Base-by-base conservation (phyloP, 2,329 filamentous ascomycete species). In the Fusarium paranaense region DNA sequence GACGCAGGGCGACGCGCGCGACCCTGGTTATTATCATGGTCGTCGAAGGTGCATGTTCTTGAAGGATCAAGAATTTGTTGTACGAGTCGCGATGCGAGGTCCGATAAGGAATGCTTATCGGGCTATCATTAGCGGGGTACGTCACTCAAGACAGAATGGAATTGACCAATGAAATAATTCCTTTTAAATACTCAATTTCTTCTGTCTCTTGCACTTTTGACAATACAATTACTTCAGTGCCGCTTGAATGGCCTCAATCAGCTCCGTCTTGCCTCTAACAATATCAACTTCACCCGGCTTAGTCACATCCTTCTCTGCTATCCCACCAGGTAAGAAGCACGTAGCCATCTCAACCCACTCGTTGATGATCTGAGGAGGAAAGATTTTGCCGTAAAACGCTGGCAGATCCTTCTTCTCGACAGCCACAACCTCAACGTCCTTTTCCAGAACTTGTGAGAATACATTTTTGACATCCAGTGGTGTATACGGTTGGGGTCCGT, bases 271-370 rank as follows among this genome's bases (percentile, higher is more conserved):
- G 0, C 80, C 79, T 14, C 63, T 30, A 18, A 81, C 67, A 54
- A 81, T 61, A 3, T 75, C 66, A 11, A 73, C 42, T 5, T 67
- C 64, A 9, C 62, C 66, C 5, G 42, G 47, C 1, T 71, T 69
- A 0, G 64, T 47, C 13, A 62, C 57, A 37, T 78, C 72, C 20
- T 73, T 65, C n/a, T 73, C 68, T 2, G 78, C 69, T 9, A 76
- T 59, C 0, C 80, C 80, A 0, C 78, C 80, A 0, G 78, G 78
- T 10, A 81, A 69, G 38, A 82, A 77, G 25, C 76, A 73, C 54
- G n/a, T 66, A 0, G 77, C 56, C 81, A 82, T 81, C 50, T 82
- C 81, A 16, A 80, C 78, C 75, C 78, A 82, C 4, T 76, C 70
- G 3, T 68, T 57, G 2, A 79, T 75, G 2, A 78, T 70, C n/a